phyloP scores from a whole-genome alignment of 441 rosid genomes.

The Kokia cookei region DNA sequence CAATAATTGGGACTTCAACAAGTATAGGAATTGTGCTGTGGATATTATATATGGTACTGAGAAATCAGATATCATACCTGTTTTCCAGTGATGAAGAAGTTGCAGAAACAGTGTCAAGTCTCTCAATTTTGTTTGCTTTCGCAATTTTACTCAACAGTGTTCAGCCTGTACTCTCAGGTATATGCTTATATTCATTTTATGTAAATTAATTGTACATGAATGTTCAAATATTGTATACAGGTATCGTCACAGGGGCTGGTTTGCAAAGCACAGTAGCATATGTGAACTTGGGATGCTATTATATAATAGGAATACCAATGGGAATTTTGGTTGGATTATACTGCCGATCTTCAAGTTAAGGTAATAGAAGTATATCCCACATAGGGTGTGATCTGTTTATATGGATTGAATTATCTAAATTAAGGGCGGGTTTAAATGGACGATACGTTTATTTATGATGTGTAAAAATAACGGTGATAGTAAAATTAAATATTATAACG shows the following conservation, averaged over 20 bases:
- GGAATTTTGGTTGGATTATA: not conserved
- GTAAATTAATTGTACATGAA: not conserved
- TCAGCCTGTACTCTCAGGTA: conserved; percentile 45
- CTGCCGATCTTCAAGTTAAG: not conserved
- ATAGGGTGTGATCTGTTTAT: too few species aligned
- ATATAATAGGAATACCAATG: not conserved
- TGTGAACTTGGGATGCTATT: conserved; percentile 1
- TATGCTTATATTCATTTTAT: not conserved
- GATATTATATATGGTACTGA: conserved; percentile 23
- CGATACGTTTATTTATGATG: too few species aligned
- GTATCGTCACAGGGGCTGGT: conserved; percentile 2
- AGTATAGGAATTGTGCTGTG: conserved; percentile 26
- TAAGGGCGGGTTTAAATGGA: too few species aligned
- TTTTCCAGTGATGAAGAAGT: conserved; percentile 34
- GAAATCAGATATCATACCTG: conserved; percentile 23
- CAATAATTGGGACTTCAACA: not conserved
- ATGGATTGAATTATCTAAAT: too few species aligned
- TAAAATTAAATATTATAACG: too few species aligned
- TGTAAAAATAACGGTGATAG: too few species aligned
- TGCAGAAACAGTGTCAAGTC: conserved; percentile 30
- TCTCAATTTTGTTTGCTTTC: conserved; percentile 38
- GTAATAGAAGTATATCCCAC: not conserved
- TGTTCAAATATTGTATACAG: not conserved
- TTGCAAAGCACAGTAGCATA: not conserved
- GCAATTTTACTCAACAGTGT: conserved; percentile 18